Evolutionary conservation across 192 early-diverging fungal species (phyloP), one percentile per base, ranked within the genome.

Genomic region (Thoreauomyces humboldtii): DNA sequence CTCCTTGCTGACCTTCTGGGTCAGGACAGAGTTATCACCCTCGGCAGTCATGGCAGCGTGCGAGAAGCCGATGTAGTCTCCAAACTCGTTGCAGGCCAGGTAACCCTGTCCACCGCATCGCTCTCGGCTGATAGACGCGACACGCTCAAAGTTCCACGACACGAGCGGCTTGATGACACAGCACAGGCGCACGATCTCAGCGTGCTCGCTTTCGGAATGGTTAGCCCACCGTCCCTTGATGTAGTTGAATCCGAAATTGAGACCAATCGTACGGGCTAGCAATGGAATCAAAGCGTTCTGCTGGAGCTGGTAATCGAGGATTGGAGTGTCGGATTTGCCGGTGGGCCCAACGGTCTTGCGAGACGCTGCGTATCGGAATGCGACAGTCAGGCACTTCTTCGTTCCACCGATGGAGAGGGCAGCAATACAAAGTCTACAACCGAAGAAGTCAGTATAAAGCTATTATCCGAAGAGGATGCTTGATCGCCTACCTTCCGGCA

Each of bases 41-140:
- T 91, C 89, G 35, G 89, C 89, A 7, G 89, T 87, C 77, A 89
- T 89, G 53, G 87, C 87, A 14, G 87, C 86, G 66, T 91, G 89
- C 7, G 86, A 77, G 62, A 89, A 88, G 7, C 86, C 86, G 73
- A 91, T 83, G 57, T 75, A 74, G 22, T 77, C 64, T 25, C 82
- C 86, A 57, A 91, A 77, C 50, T 85, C 73, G 70, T 89, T 89
- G 53, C 78, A 70, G 22, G 75, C 71, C 32, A 91, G 72, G 71
- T 89, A 91, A 1, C 89, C 89, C 70, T 86, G 84, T 12, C 88
- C 86, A 54, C 89, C 89, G 63, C 87, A 89, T 43, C 89, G 76
- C 63, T 91, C 89, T 44, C 89, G 81, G 61, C 80, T 81, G 24
- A 81, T 85, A 9, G 86, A 84, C 61, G 85, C 88, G 14, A 78